Conservation (phyloP, 495 filamentous ascomycete species). For the Penicillium atrosanguineum region DNA sequence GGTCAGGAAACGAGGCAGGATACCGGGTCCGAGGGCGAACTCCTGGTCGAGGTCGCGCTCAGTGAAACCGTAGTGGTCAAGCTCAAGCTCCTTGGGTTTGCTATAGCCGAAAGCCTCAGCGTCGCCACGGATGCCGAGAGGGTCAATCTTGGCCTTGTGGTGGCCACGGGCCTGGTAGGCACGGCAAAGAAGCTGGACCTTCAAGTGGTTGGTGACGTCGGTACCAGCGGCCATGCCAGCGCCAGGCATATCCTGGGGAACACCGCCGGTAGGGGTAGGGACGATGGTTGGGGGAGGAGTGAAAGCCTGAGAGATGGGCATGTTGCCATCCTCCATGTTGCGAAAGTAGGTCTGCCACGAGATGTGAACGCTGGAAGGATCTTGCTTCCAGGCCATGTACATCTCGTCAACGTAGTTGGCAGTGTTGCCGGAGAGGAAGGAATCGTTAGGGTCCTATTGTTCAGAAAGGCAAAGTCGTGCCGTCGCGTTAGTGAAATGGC, state of each 20-base stretch:
- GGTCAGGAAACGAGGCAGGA: slow-evolving; percentile 87
- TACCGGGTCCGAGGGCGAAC: slow-evolving; percentile 90
- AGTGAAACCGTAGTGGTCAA: slow-evolving; percentile 90
- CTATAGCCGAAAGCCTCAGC: slow-evolving; percentile 82
- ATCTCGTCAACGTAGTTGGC: slow-evolving; percentile 99
- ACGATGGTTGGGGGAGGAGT: slow-evolving; percentile 90
- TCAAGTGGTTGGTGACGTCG: slow-evolving; percentile 93
- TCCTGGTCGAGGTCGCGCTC: slow-evolving; percentile 93
- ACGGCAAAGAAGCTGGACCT: slow-evolving; percentile 93
- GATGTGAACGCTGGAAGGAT: slow-evolving; percentile 89
- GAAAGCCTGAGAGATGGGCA: slow-evolving; percentile 96
- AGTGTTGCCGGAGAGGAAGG: slow-evolving; percentile 89
- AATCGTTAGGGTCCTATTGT: slow-evolving; percentile 78
- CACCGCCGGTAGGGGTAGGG: slow-evolving; percentile 72
- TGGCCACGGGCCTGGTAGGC: slow-evolving; percentile 98
- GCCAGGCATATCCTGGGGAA: slow-evolving; percentile 70
- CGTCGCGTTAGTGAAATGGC: slow-evolving; percentile 28
- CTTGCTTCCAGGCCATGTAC: slow-evolving; percentile 95
- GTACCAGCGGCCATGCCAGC: slow-evolving; percentile 68
- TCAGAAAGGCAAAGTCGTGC: slow-evolving; percentile 15
- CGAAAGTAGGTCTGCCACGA: slow-evolving; percentile 99
- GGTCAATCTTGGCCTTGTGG: slow-evolving; percentile 96
- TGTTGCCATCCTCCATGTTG: slow-evolving; percentile 97
- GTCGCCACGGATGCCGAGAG: slow-evolving; percentile 86
- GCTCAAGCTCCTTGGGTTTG: slow-evolving; percentile 87